Conservation (phyloP, 2,329 filamentous ascomycete genomes). For the Colletotrichum sansevieriae region DNA sequence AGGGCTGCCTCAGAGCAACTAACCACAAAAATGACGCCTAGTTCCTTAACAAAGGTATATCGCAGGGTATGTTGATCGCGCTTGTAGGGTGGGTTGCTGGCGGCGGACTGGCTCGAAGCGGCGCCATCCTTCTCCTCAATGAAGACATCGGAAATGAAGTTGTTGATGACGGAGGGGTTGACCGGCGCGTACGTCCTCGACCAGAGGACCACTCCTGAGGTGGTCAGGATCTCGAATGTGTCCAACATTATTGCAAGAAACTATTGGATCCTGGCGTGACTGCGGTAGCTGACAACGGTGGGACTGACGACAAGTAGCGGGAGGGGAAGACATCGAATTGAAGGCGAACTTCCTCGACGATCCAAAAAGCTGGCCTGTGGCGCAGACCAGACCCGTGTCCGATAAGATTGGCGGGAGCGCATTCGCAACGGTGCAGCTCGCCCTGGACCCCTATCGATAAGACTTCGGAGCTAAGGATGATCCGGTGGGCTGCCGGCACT, state of each 20-base stretch:
- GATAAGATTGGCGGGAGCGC: constrained; percentile 19
- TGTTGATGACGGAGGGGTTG: constrained; percentile 88
- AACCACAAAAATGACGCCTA: constrained; percentile 95
- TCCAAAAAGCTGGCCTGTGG: constrained; percentile 40
- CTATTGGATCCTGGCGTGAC: constrained; percentile 5
- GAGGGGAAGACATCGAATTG: constrained; percentile 12
- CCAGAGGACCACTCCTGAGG: constrained; percentile 97
- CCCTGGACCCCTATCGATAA: constrained; percentile 32
- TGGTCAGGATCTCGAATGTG: constrained; percentile 95
- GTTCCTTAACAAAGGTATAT: constrained; percentile 92
- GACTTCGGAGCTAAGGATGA: constrained; percentile 7
- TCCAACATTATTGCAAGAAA: constrained; percentile 81
- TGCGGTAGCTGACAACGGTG: constrained; percentile 12
- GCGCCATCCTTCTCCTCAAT: constrained; percentile 88
- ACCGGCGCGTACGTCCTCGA: constrained; percentile 87
- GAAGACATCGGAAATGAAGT: constrained; percentile 95
- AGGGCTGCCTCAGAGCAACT: neutral
- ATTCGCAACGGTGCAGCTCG: constrained; percentile 9
- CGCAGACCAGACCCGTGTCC: constrained; percentile 28
- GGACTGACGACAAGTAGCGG: neutral
- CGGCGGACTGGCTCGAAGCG: constrained; percentile 70
- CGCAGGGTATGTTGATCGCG: constrained; percentile 95
- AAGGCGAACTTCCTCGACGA: constrained; percentile 33
- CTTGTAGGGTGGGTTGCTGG: constrained; percentile 80
- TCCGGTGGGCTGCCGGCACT: neutral